Base-by-base conservation (phyloP, 768 basidiomycete genomes). In the Amanita rubescens region DNA sequence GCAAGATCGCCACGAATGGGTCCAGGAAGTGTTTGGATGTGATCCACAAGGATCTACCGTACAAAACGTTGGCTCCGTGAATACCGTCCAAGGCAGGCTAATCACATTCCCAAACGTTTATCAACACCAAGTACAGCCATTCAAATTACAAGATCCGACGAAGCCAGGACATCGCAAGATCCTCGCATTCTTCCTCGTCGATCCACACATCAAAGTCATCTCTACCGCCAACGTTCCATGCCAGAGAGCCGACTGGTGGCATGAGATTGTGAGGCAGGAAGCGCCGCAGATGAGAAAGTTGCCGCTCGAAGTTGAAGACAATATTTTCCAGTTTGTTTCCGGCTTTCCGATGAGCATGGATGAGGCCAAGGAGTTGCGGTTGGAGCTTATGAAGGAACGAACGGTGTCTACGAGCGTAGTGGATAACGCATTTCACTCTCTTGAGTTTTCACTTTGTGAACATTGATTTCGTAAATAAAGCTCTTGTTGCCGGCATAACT, bases 161-260 rank as follows among this genome's bases (percentile, higher is more conserved):
- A 63, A 65, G 52, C 69, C 69, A 0, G 73, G 72, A 5, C 62
- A 69, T 49, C 64, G 70, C 27, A 75, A 71, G 58, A 72, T 74
- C 20, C 58, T 74, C 25, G 63, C 63, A 6, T 59, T 73, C 49
- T 70, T 70, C 59, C 66, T 74, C 44, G 65, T 71, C 51, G 69
- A 74, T 46, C 73, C 73, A 2, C 55, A 59, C 7, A 48, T 59
- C 10, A 46, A 55, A 0, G 59, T 71, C 8, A 61, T 62, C 15
- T 68, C 67, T 2, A 68, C 72, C 2, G 62, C 63, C 0, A 57
- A 60, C 17, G 60, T 72, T 8, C 60, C 65, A 2, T 66, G 65
- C 1, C 72, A 71, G 60, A 71, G 69, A 46, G 30, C 9, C 1
- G 62, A 66, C 1, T 69, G 67, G 67, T 58, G 55, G 20, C 24